Percentiles rank a stretch among this genome's conserved stretches.
Conservation (phyloP, 192 early-diverging fungal genomes). For the Gonapodya sp. region DNA sequence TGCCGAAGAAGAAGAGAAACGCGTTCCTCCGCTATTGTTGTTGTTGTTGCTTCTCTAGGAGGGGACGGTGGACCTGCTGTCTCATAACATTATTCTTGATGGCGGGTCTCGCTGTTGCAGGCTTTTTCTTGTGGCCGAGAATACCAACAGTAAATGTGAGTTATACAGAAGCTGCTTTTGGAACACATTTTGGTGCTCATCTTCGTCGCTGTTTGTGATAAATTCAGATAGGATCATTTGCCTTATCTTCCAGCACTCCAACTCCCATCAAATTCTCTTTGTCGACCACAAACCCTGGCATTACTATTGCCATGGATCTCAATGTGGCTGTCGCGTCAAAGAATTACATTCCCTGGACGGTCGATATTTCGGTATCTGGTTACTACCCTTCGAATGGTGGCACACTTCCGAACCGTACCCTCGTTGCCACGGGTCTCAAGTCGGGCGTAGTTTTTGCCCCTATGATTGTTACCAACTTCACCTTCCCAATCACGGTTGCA, state of each 20-base stretch:
- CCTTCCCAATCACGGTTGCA: neutral
- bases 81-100: neutral
- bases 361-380: neutral
- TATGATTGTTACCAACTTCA: neutral
- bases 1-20: neutral
- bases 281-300: neutral
- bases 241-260: neutral
- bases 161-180: too few species aligned
- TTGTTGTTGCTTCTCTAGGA: neutral
- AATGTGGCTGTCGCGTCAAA: neutral
- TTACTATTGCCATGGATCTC: neutral
- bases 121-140: neutral
- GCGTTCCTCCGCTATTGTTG: neutral
- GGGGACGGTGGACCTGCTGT: neutral
- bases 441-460: neutral
- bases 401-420: neutral
- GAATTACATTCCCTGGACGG: conserved; percentile 1
- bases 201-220: too few species aligned
- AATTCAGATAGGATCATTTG: neutral
- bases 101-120: neutral
- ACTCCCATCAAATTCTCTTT: neutral
- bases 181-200: too few species aligned
- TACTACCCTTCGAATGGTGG: neutral
- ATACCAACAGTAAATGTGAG: neutral
- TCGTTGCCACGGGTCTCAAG: neutral